Percentiles rank a stretch among this genome's conserved stretches.
Conservation (phyloP, 179 eudicot species). For the Spergularia azorica region DNA sequence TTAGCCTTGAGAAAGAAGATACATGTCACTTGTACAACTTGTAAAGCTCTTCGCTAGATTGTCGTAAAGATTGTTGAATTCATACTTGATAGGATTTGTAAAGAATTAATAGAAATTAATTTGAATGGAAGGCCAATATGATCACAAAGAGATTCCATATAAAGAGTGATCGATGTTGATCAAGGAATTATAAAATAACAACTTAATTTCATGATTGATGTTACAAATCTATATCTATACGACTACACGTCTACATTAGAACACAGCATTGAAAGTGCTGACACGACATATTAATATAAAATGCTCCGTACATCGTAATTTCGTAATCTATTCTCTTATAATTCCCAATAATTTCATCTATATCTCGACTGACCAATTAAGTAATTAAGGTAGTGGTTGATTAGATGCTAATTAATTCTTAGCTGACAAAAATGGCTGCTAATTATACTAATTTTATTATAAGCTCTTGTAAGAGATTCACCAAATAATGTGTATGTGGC, state of each 20-base stretch:
- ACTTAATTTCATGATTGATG: too few species aligned
- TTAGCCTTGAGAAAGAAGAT: not conserved
- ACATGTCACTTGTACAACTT: slow-evolving; percentile 2
- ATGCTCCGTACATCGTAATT: too few species aligned
- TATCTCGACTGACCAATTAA: not conserved
- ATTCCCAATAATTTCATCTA: too few species aligned
- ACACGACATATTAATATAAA: too few species aligned
- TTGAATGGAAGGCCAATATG: not conserved
- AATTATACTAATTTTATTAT: not conserved
- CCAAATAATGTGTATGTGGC: slow-evolving; percentile 13
- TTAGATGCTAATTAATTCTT: slow-evolving; percentile 12
- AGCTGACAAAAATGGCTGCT: slow-evolving; percentile 16
- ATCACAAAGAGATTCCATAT: slow-evolving; percentile 14
- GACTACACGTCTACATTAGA: too few species aligned
- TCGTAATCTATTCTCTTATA: too few species aligned
- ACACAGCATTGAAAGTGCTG: too few species aligned
- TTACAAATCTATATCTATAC: too few species aligned
- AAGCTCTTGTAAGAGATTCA: slow-evolving; percentile 18
- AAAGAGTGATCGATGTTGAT: not conserved
- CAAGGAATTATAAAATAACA: not conserved
- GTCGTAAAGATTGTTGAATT: not conserved
- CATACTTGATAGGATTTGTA: too few species aligned
- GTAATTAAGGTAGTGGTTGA: not conserved
- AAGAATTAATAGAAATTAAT: not conserved
- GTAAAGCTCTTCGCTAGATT: slow-evolving; percentile 10